phyloP scores from a whole-genome alignment of 148 eudicot genomes.

The Drosera capensis region DNA sequence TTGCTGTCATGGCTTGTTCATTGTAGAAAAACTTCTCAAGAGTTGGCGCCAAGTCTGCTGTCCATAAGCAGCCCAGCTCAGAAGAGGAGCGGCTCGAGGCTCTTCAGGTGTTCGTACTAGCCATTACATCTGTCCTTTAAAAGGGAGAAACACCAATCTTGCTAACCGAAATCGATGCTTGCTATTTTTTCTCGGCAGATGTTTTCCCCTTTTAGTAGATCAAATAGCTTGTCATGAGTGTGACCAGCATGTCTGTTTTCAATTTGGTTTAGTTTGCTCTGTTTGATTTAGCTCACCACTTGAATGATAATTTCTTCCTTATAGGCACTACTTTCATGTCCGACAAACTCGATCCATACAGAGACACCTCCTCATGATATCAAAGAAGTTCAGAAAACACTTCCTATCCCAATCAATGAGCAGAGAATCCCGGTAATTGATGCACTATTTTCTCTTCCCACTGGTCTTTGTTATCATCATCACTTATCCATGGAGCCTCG shows the following conservation, averaged over 20 bases:
- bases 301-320: not conserved
- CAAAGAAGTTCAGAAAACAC: conserved; percentile 30
- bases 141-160: no score
- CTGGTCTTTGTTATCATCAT: not conserved
- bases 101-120: no score
- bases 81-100: no score
- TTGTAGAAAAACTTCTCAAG: no score
- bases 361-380: conserved; percentile 28
- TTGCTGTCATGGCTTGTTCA: no score
- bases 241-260: not conserved
- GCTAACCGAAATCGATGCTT: no score
- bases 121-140: no score
- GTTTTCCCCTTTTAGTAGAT: no score
- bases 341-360: conserved; percentile 38
- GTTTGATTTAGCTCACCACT: not conserved
- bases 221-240: not conserved
- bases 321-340: conserved; percentile 42
- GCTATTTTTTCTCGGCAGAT: no score
- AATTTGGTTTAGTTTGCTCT: not conserved
- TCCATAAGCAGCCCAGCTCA: no score
- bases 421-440: conserved; percentile 26
- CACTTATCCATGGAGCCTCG: not conserved
- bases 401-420: conserved; percentile 27
- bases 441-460: not conserved
- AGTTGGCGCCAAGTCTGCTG: no score